Evolutionary conservation across 257 asterid genomes (phyloP), one percentile per base, ranked within the genome.

Genomic region (Phtheirospermum japonicum): DNA sequence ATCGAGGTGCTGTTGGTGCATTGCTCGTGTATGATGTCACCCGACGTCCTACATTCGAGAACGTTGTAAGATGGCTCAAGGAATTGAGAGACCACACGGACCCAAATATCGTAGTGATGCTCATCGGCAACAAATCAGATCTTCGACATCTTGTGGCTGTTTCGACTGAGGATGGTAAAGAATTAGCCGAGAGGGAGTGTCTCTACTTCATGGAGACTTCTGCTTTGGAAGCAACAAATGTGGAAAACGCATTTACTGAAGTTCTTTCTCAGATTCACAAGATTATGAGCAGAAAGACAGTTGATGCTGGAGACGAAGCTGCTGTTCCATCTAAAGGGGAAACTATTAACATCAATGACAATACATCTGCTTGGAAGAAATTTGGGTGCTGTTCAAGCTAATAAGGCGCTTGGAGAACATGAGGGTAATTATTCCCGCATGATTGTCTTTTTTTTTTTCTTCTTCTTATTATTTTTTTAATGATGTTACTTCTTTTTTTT

Each of bases 131-230:
- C 72, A 80, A 80, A 67, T 71, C 85, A 0, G 82, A 80, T 67
- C 81, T 79, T 43, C 72, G 81, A 45, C 81, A 79, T 68, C 84
- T 76, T 19, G 72, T 77, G 66, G 68, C 81, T 34, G 81, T 76
- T 40, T 17, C 79, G 1, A 75, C 84, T 7, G 84, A 79, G 36
- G 79, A 79, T n/a, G 84, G 81, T 45, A 71, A 60, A 67, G 72
- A 79, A 33, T 73, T 79, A 59, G 71, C 84, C 0, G 84, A 79
- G 67, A 63, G 49, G 79, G 54, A 75, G 71, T 73, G 74, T 63
- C 79, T 79, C 61, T 79, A 67, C 75, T 79, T 76, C 79, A 79
- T 79, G 81, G 84, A 79, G 69, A 77, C 83, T 13, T 80, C 85
- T 59, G 85, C 85, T 4, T 64, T 77, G 67, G 83, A 80, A 72